Evolutionary conservation across 2,329 filamentous ascomycete species (phyloP).

Genomic region (Mariannaea elegans): DNA sequence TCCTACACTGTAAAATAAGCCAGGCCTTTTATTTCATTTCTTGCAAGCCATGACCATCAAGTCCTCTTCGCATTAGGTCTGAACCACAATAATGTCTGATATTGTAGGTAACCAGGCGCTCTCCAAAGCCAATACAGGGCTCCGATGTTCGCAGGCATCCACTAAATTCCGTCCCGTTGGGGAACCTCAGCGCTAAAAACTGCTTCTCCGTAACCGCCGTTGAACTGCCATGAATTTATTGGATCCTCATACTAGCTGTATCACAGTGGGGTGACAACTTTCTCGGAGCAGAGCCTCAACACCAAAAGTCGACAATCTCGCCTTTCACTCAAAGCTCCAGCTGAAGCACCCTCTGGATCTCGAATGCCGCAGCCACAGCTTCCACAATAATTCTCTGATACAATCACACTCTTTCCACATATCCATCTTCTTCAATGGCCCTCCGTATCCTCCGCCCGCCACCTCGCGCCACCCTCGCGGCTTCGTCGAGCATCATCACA

Average conservation of each 20-base stretch:
- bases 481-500: slow-evolving; percentile 23
- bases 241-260: neutral
- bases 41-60: too few relatives aligned
- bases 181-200: neutral
- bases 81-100: too few relatives aligned
- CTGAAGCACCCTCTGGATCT: neutral
- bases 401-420: neutral
- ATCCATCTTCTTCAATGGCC: slow-evolving; percentile 25
- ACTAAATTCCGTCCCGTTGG: neutral
- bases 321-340: neutral
- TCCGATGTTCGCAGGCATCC: neutral
- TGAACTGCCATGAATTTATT: too few relatives aligned
- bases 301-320: neutral
- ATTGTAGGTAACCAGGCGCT: too few relatives aligned
- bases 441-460: slow-evolving; percentile 23
- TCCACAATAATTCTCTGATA: neutral
- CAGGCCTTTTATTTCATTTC: too few relatives aligned
- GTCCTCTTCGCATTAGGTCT: too few relatives aligned
- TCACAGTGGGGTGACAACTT: neutral
- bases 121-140: neutral
- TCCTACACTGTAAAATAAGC: too few relatives aligned
- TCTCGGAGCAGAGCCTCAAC: slow-evolving; percentile 1
- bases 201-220: neutral
- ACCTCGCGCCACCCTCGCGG: slow-evolving; percentile 23
- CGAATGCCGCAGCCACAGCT: slow-evolving; percentile 10